Evolutionary conservation across 208 protist species (phyloP), one percentile per base, ranked within the genome.

Genomic region (Acanthamoeba lenticulata): DNA sequence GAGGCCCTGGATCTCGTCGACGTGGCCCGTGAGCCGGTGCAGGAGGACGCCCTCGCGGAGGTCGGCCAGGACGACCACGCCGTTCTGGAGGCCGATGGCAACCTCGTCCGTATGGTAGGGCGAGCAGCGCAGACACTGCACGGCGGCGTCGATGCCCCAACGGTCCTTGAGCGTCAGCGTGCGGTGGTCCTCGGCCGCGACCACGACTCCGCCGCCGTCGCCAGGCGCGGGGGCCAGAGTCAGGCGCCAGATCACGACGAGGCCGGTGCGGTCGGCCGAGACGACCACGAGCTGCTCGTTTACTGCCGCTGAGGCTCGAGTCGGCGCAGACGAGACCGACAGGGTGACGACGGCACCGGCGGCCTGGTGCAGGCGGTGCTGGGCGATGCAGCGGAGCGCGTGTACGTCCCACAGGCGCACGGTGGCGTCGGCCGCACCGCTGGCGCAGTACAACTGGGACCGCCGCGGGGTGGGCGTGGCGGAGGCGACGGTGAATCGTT

Each of bases 1-100:
- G 44, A 91, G 85, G 29, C 36, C 85, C 13, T 91, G 85, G 11
- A 91, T 91, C n/a, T 91, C 85, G 13, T 91, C 85, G 5, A 91
- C 60, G 40, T 91, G 85, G 13, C 85, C 85, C 5, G 85, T 91
- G 85, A 91, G 55, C 0, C 60, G 32, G 19, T 91, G 85, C 60
- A 91, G 21, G 11, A 91, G 21, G 40, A 52, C 72, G 1, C 85
- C 45, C 42, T 91, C 85, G 34, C 47, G 40, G 29, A 91, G 29
- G 52, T 91, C 85, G 9, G 60, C 85, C 21, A 91, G 19, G 27
- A 45, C 42, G 11, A 91, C 85, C 34, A 91, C 85, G 67, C 85
- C 85, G 6, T 91, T 91, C 52, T 72, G 85, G n/a, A 74, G 72
- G 52, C 85, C 85, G 40, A 91, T 27, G 60, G 85, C 85, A 27